phyloP scores from a whole-genome alignment of 2,329 filamentous ascomycete species.

The Paracorniculantispora psalliotae region DNA sequence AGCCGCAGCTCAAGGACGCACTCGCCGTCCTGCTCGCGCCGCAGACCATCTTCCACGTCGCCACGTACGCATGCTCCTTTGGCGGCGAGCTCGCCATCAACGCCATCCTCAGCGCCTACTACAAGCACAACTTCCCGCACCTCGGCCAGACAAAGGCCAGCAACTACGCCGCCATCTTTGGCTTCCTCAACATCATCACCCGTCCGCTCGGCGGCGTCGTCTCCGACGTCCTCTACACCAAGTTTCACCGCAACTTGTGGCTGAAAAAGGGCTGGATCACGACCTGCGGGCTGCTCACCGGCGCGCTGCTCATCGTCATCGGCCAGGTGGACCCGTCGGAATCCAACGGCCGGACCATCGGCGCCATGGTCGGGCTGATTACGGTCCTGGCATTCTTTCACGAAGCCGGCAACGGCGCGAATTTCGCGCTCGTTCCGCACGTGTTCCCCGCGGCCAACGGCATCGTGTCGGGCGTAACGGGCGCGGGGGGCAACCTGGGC shows the following conservation, averaged over 20 bases:
- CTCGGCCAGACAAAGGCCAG: slow-evolving; percentile 52
- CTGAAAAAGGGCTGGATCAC: slow-evolving; percentile 43
- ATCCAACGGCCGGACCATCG: slow-evolving; percentile 31
- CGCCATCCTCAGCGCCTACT: slow-evolving; percentile 54
- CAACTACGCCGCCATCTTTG: slow-evolving; percentile 68
- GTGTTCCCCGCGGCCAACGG: slow-evolving; percentile 81
- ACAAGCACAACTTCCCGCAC: slow-evolving; percentile 54
- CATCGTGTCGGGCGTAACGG: slow-evolving; percentile 68
- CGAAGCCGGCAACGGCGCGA: slow-evolving; percentile 80
- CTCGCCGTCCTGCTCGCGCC: slow-evolving; percentile 43
- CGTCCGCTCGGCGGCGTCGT: slow-evolving; percentile 61
- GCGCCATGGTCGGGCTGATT: slow-evolving; percentile 71
- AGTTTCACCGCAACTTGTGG: slow-evolving; percentile 30
- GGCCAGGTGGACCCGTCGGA: slow-evolving; percentile 59
- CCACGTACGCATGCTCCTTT: slow-evolving; percentile 60
- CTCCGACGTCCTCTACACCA: slow-evolving; percentile 45
- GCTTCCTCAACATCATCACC: slow-evolving; percentile 65
- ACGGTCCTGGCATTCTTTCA: slow-evolving; percentile 75
- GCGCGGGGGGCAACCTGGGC: slow-evolving; percentile 77
- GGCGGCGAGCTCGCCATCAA: slow-evolving; percentile 60
- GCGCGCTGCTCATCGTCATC: slow-evolving; percentile 56
- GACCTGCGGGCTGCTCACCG: slow-evolving; percentile 53
- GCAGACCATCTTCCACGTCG: slow-evolving; percentile 51
- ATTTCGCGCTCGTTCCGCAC: slow-evolving; percentile 82
- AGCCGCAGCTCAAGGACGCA: slow-evolving; percentile 50